These are phyloP conservation scores for Vitis hybrid DNA, from an alignment of 177 flowering plant genomes.

Conservation along the genomic window DNA sequence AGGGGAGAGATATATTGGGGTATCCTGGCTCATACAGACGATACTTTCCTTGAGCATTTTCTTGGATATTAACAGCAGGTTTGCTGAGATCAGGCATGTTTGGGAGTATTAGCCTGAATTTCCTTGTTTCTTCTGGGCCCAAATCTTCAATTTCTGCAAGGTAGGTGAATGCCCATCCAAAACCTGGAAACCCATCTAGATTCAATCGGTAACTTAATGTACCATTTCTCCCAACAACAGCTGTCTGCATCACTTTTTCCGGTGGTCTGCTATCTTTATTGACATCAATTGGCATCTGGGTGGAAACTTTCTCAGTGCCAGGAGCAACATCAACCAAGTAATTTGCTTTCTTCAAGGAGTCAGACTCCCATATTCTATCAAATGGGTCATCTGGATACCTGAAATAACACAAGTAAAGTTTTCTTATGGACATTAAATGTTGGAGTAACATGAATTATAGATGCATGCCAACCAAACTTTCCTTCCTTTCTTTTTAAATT, in stretches of 20 bases:
- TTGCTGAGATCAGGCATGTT: conserved; percentile 67
- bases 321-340: conserved; percentile 94
- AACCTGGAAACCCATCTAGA: conserved; percentile 92
- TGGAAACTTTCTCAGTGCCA: conserved; percentile 84
- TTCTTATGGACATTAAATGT: not conserved
- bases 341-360: conserved; percentile 77
- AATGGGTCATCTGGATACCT: conserved; percentile 99
- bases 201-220: conserved; percentile 84
- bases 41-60: conserved; percentile 88
- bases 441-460: not conserved
- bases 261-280: conserved; percentile 72
- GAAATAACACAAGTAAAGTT: conserved; percentile 18
- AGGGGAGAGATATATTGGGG: conserved; percentile 75
- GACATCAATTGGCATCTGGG: conserved; percentile 57
- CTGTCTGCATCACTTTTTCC: conserved; percentile 96
- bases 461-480: not conserved
- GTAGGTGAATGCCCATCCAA: conserved; percentile 88
- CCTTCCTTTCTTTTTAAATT: not conserved
- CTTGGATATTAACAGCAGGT: conserved; percentile 77
- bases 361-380: conserved; percentile 96
- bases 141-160: conserved; percentile 95
- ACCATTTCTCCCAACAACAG: conserved; percentile 90
- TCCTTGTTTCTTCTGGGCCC: conserved; percentile 56
- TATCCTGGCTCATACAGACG: conserved; percentile 90
- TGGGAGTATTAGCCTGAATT: conserved; percentile 76